Percentiles rank a stretch among this genome's conserved stretches.
phyloP scores from a whole-genome alignment of 1,284 basidiomycete genomes.

The Ceratobasidium sp. region DNA sequence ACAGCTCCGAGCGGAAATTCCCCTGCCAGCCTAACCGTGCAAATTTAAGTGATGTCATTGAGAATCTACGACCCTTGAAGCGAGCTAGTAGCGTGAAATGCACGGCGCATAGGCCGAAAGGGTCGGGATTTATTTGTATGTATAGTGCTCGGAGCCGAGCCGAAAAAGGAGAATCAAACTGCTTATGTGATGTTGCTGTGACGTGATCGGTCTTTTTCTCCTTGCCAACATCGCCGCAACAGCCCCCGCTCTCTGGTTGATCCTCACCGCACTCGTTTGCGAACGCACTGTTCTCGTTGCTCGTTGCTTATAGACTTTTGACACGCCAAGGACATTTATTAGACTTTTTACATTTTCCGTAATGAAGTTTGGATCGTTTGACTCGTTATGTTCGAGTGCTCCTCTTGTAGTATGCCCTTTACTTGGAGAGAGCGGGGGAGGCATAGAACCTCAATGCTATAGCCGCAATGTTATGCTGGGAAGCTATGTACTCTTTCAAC shows the following conservation, averaged over 20 bases:
- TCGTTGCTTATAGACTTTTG: conserved; percentile 7
- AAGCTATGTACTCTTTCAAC: conserved; percentile 94
- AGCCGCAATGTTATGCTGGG: conserved; percentile 95
- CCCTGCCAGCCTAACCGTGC: not conserved
- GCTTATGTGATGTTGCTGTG: conserved; percentile 12
- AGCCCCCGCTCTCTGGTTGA: not conserved
- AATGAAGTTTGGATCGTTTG: conserved; percentile 79
- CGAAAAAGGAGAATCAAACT: conserved; percentile 12
- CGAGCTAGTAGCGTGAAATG: no score
- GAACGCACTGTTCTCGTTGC: conserved; percentile 17
- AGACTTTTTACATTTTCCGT: conserved; percentile 29
- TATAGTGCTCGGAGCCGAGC: not conserved
- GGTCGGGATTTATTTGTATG: not conserved
- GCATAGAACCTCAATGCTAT: conserved; percentile 94
- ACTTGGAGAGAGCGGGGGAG: conserved; percentile 79
- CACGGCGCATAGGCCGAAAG: not conserved
- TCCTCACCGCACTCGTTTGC: conserved; percentile 18
- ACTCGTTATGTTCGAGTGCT: conserved; percentile 87
- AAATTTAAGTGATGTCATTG: not conserved
- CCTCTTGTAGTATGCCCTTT: conserved; percentile 90
- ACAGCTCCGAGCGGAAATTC: not conserved
- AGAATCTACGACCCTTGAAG: no score
- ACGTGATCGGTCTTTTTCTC: conserved; percentile 10
- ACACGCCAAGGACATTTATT: conserved; percentile 13
- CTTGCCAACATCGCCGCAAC: conserved; percentile 19